Evolutionary conservation across 164 flowering plant species (phyloP), one percentile per base, ranked within the genome.

Genomic region (Dillenia suffruticosa): DNA sequence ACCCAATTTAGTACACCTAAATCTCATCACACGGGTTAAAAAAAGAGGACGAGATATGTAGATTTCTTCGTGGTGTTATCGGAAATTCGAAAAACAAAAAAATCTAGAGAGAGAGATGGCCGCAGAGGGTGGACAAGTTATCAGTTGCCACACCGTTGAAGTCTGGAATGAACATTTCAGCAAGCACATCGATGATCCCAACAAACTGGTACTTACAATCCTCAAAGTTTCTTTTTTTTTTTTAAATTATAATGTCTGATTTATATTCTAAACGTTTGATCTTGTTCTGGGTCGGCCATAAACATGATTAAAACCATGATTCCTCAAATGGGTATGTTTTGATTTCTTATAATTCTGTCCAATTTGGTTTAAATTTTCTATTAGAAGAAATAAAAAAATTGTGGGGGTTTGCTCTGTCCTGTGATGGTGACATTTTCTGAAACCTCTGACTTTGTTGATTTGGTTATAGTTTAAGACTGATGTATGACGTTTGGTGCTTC

Each of bases 81-180:
- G 40, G 40, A 32, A 32, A 0, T 32, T 4, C 6, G 5, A 32
- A 49, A 49, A 49, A 50, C 63, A 19, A 60, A 26, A 32, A 32
- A 5, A 32, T 32, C 40, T 2, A 44, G 13, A 13, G 24, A 57
- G 51, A 47, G 47, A 69, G 46, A 70, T 72, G 73, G 75, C 75
- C 5, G 81, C 70, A 58, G 84, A 76, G 51, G 6, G 40, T 32
- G 82, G 81, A 65, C 84, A 78, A 62, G 83, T 83, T 9, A 74
- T 83, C 60, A 45, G 71, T 17, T 68, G 68, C 73, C 82, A 79
- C 77, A 62, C 79, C 26, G 49, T 76, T 26, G 76, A 79, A 1
- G 60, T 74, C 3, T 83, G 85, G 83, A 76, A 66, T 14, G 72
- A 66, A 22, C 83, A 68, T 3, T 58, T 79, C 12, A 49, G 72